phyloP scores from a whole-genome alignment of 352 stramenopile genomes.

The Phytophthora fragariaefolia region DNA sequence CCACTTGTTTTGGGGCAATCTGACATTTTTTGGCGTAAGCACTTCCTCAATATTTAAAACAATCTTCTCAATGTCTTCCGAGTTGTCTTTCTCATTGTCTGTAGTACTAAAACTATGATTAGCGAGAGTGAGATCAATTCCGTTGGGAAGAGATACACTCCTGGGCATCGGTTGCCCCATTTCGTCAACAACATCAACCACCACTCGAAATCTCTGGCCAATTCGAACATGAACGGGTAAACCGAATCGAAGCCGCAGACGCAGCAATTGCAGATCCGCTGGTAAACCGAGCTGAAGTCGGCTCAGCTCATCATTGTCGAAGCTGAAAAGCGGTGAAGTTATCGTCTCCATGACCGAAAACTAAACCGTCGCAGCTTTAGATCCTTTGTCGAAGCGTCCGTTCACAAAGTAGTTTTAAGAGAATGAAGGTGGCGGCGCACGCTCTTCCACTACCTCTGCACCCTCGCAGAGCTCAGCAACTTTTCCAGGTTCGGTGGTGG shows the following conservation, averaged over 20 bases:
- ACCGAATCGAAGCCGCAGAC: constrained; percentile 59
- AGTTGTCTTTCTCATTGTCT: neutral
- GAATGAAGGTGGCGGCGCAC: neutral
- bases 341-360: neutral
- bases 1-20: constrained; percentile 28
- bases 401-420: neutral
- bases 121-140: constrained; percentile 7
- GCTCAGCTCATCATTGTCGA: constrained; percentile 20
- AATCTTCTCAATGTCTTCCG: neutral
- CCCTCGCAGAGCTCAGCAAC: constrained; percentile 39
- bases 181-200: constrained; percentile 63
- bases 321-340: constrained; percentile 7
- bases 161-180: constrained; percentile 45
- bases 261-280: constrained; percentile 35
- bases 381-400: neutral
- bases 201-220: constrained; percentile 41
- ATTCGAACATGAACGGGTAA: constrained; percentile 30
- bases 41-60: constrained; percentile 18
- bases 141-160: neutral
- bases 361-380: too few relatives aligned
- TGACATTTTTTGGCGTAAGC: too few relatives aligned
- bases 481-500: constrained; percentile 35
- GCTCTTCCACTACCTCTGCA: constrained; percentile 36
- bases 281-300: constrained; percentile 23
- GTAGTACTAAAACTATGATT: neutral